Percentiles rank a stretch among this genome's conserved stretches.
These are phyloP conservation scores for Myxozyma neglecta DNA, from an alignment of 805 yeast species.

Conservation along the genomic window DNA sequence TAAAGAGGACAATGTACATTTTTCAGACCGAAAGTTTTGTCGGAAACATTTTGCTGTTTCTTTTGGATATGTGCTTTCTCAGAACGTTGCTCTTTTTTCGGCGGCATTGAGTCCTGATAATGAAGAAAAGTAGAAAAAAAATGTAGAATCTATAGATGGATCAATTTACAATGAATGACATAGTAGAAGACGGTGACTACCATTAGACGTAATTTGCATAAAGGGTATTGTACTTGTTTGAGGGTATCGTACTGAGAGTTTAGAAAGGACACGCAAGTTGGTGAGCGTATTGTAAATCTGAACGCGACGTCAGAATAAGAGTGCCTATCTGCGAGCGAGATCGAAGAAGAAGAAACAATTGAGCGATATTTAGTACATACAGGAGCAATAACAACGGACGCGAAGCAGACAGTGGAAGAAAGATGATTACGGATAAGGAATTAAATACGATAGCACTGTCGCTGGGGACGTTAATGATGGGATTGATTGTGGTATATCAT, in stretches of 20 bases:
- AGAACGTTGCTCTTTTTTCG: slow-evolving; percentile 65
- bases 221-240: background rate
- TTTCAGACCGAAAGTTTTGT: slow-evolving; percentile 93
- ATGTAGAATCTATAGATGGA: too few relatives aligned
- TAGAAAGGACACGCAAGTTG: background rate
- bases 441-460: slow-evolving; percentile 69
- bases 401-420: slow-evolving; percentile 41
- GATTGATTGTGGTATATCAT: slow-evolving; percentile 72
- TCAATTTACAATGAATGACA: background rate
- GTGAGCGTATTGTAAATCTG: background rate
- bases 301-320: background rate
- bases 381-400: background rate
- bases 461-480: slow-evolving; percentile 71
- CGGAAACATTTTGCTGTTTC: slow-evolving; percentile 63
- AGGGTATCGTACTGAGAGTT: background rate
- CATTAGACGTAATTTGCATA: background rate
- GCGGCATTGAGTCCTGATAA: slow-evolving; percentile 58
- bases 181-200: slow-evolving; percentile 1
- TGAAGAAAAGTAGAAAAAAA: background rate
- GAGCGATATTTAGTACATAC: background rate
- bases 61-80: slow-evolving; percentile 59
- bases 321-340: background rate
- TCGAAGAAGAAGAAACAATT: background rate
- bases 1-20: slow-evolving; percentile 43
- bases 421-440: slow-evolving; percentile 82